phyloP scores from a whole-genome alignment of 805 yeast species.

The Yarrowia divulgata region DNA sequence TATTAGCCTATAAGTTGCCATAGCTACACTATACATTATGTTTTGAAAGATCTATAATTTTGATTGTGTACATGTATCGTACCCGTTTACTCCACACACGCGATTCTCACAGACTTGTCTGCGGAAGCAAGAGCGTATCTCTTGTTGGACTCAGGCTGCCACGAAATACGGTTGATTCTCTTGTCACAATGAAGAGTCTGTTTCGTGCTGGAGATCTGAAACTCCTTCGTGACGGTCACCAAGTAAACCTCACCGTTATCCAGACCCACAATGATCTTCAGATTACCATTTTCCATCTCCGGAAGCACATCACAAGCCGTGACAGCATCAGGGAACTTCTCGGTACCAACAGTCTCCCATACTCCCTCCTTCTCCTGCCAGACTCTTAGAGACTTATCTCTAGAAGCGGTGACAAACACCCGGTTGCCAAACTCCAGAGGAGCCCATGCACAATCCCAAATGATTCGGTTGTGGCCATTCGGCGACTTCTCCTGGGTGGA shows the following conservation, averaged over 20 bases:
- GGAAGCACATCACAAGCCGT: conserved; percentile 67
- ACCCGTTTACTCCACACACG: neutral
- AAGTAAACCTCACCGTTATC: conserved; percentile 70
- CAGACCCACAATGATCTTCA: conserved; percentile 65
- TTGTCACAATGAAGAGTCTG: conserved; percentile 62
- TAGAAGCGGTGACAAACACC: conserved; percentile 80
- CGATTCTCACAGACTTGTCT: conserved; percentile 17
- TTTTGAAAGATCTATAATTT: neutral
- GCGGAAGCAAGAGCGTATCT: conserved; percentile 30
- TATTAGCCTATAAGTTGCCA: too few species aligned
- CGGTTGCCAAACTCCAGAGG: conserved; percentile 52
- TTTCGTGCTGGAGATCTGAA: conserved; percentile 49
- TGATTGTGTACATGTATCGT: neutral
- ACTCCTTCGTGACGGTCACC: conserved; percentile 51
- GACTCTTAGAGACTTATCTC: conserved; percentile 80
- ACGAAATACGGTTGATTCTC: conserved; percentile 66
- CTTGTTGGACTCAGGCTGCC: conserved; percentile 53
- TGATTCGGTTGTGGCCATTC: conserved; percentile 82
- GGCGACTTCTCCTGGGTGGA: conserved; percentile 56
- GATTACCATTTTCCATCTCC: conserved; percentile 44
- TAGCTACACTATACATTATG: too few species aligned
- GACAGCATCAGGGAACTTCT: conserved; percentile 64
- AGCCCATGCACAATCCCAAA: conserved; percentile 95
- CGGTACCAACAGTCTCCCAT: conserved; percentile 52
- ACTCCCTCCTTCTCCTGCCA: conserved; percentile 60